Base-by-base conservation (phyloP, 2,329 filamentous ascomycete genomes). In the Hymenoscyphus albidus region DNA sequence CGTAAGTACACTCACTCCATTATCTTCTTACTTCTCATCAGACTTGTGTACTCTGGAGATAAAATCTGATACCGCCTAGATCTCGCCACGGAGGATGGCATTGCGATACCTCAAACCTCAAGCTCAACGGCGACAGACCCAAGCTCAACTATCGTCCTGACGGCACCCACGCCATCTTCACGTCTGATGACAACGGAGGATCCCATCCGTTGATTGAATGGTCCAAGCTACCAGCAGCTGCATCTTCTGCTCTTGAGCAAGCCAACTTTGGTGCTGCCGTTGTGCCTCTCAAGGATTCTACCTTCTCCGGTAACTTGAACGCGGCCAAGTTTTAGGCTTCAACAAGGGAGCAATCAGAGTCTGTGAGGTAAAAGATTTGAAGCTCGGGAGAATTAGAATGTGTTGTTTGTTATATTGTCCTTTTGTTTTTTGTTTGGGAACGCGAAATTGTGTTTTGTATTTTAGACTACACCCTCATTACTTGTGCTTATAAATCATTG, bases 201-300 rank as follows among this genome's bases (percentile, higher is more conserved):
- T 35, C 22, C 2, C 54, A 56, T 12, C 54, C 54, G 6, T 31
- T 56, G 54, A 56, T 56, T 12, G 54, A 31, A 31, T 56, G 54
- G 54, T 14, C 10, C 3, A 31, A 31, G 12, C 14, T 56, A 16
- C 54, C 54, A 31, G 31, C 54, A 7, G 54, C 31, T 32, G 54
- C 54, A 9, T 35, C 22, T 16, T 31, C 54, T 56, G 54, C 54
- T 56, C 54, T 56, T 56, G 22, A 31, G 22, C 31, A 31, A n/a
- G 31, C 22, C 12, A n/a, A 56, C 31, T 56, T 56, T 35, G 54
- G 54, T 31, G 22, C 54, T 56, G 54, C 54, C 14, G 14, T 32
- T n/a, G 54, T 56, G 22, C 54, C 54, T 14, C 31, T 56, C 6
- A 56, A 31, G 54, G 54, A 56, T 56, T 32, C 54, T 31, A 56